phyloP scores from a whole-genome alignment of 2,329 filamentous ascomycete species.

The Penicillium sp. region DNA sequence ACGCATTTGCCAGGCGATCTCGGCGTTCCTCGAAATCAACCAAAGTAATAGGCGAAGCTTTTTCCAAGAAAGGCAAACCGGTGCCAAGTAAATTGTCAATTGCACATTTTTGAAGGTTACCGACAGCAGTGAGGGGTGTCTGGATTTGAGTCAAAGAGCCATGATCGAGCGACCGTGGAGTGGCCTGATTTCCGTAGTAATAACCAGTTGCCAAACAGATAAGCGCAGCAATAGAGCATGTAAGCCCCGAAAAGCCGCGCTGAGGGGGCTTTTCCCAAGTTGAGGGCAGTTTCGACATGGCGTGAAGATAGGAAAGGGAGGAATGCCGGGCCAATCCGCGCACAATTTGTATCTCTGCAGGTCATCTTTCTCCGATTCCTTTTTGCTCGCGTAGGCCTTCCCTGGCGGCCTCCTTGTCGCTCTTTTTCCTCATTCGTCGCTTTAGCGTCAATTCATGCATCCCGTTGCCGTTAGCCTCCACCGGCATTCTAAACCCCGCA shows the following conservation, averaged over 20 bases:
- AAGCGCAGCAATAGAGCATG: neutral
- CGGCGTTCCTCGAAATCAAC: constrained; percentile 58
- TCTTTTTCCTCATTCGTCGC: neutral
- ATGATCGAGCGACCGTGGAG: constrained; percentile 2
- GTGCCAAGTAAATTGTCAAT: constrained; percentile 50
- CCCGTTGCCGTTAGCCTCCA: neutral
- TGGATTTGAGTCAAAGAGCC: neutral
- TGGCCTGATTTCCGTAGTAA: neutral
- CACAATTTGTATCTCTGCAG: neutral
- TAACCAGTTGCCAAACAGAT: neutral
- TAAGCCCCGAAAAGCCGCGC: neutral
- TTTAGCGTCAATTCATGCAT: neutral
- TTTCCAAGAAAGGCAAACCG: constrained; percentile 22
- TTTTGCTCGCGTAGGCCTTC: neutral
- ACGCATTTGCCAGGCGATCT: constrained; percentile 57
- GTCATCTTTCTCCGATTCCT: neutral
- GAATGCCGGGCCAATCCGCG: neutral
- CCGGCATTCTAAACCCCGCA: neutral
- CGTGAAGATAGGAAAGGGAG: neutral
- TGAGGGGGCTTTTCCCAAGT: neutral
- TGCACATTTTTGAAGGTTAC: constrained; percentile 51
- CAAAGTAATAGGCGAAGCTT: constrained; percentile 49
- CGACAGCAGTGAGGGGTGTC: neutral
- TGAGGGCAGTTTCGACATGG: neutral
- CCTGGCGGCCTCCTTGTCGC: neutral